Evolutionary conservation across 805 yeast species (phyloP).

Genomic region (Kodamaea kaohsiungensis): DNA sequence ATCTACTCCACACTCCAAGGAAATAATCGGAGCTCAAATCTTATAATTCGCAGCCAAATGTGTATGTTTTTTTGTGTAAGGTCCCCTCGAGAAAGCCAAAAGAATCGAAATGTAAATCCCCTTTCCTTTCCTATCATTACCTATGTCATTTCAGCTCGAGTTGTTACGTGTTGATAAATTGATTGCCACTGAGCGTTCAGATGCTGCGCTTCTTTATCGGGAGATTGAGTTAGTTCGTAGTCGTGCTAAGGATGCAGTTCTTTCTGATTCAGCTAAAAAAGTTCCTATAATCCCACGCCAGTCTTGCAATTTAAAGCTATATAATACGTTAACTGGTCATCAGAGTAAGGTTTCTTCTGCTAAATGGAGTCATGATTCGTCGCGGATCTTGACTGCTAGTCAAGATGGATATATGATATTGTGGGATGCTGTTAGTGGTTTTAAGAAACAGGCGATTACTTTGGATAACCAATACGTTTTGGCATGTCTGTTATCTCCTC

Average conservation of each 20-base stretch:
- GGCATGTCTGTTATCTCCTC: slow-evolving; percentile 71
- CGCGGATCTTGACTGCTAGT: slow-evolving; percentile 65
- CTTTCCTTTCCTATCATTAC: not conserved
- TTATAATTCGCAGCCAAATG: not conserved
- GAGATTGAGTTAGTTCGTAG: slow-evolving; percentile 49
- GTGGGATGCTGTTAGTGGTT: slow-evolving; percentile 79
- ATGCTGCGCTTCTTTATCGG: slow-evolving; percentile 47
- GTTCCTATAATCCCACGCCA: slow-evolving; percentile 33
- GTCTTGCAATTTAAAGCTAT: slow-evolving; percentile 28
- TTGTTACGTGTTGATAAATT: slow-evolving; percentile 1
- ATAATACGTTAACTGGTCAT: slow-evolving; percentile 58
- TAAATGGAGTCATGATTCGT: slow-evolving; percentile 68
- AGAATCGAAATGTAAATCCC: not conserved
- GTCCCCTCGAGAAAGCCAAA: not conserved
- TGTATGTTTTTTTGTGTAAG: not conserved
- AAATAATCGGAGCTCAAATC: not conserved
- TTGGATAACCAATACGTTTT: slow-evolving; percentile 80
- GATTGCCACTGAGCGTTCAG: slow-evolving; percentile 36
- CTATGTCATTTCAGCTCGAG: not conserved
- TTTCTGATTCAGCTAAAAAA: slow-evolving; percentile 38
- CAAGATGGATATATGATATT: slow-evolving; percentile 84
- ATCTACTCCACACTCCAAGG: too few relatives aligned
- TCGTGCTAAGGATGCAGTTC: slow-evolving; percentile 46
- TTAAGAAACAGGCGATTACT: slow-evolving; percentile 68
- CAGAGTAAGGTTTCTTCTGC: slow-evolving; percentile 69